Conservation (phyloP, 2,329 filamentous ascomycete species). For the Aspergillus ochraceus region DNA sequence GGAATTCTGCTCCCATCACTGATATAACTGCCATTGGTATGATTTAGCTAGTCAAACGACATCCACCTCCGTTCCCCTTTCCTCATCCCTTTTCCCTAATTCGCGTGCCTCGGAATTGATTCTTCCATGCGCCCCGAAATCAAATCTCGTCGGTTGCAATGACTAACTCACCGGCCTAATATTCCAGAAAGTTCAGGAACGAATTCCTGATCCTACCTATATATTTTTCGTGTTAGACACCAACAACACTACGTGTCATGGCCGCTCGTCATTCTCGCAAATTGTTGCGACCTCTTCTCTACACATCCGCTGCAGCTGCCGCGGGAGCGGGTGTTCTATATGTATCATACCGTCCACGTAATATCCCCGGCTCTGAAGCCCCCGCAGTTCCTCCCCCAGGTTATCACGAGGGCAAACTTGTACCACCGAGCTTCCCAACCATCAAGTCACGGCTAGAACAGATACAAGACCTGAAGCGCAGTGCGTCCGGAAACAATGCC, state of each 20-base stretch:
- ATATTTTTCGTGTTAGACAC: not conserved
- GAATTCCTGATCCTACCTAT: not conserved
- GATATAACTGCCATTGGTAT: not conserved
- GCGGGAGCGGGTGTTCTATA: slow-evolving; percentile 60
- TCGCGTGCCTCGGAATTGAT: no score
- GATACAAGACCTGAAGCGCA: slow-evolving; percentile 52
- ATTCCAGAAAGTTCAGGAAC: not conserved
- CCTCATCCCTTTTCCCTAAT: no score
- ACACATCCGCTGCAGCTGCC: slow-evolving; percentile 56
- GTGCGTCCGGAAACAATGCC: slow-evolving; percentile 24
- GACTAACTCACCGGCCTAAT: no score
- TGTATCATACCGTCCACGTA: slow-evolving; percentile 62
- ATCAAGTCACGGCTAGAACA: slow-evolving; percentile 53
- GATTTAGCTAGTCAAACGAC: not conserved
- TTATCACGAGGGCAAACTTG: slow-evolving; percentile 60
- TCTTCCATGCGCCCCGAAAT: no score
- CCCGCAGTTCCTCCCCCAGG: slow-evolving; percentile 64
- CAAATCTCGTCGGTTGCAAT: no score
- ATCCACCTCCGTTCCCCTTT: no score
- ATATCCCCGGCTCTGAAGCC: slow-evolving; percentile 63
- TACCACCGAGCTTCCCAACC: slow-evolving; percentile 52
- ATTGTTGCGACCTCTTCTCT: slow-evolving; percentile 59
- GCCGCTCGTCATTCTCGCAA: slow-evolving; percentile 46
- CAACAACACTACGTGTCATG: slow-evolving; percentile 27
- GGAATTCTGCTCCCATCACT: no score